Conservation (phyloP, 129 eudicot genomes). For the Heracleum sosnowskyi region DNA sequence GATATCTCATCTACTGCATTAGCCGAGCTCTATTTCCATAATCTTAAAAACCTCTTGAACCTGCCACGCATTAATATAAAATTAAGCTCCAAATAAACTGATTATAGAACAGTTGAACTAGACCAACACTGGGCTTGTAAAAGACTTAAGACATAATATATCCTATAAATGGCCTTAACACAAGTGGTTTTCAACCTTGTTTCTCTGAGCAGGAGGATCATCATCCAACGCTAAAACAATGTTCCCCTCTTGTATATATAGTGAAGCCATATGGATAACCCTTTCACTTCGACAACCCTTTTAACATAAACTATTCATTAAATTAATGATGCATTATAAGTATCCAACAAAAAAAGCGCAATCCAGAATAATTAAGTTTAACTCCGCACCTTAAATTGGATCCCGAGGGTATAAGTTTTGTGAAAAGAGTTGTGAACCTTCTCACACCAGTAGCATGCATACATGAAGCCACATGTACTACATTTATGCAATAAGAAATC, state of each 20-base stretch:
- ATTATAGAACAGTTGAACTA: too few species aligned
- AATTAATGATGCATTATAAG: too few species aligned
- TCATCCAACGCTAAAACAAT: conserved; percentile 49
- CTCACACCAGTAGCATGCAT: conserved; percentile 73
- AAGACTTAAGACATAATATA: background rate
- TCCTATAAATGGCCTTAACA: background rate
- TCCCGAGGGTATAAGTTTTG: conserved; percentile 69
- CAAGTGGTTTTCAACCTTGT: conserved; percentile 33
- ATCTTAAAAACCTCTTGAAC: conserved; percentile 68
- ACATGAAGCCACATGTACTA: conserved; percentile 56
- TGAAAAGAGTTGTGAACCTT: conserved; percentile 64
- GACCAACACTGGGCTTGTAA: background rate
- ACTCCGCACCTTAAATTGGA: conserved; percentile 52
- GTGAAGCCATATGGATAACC: conserved; percentile 29
- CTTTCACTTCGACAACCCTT: conserved; percentile 82
- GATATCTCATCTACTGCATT: background rate
- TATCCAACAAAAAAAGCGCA: too few species aligned
- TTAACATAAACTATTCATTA: background rate
- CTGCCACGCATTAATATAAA: conserved; percentile 24
- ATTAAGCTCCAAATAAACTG: too few species aligned
- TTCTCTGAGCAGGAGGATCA: conserved; percentile 59
- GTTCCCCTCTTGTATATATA: conserved; percentile 33
- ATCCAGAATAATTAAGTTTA: too few species aligned
- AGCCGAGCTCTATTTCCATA: conserved; percentile 83
- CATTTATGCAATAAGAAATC: conserved; percentile 67